Percentiles rank a stretch among this genome's conserved stretches.
Evolutionary conservation across 768 basidiomycete species (phyloP).

Genomic region (Russula olivacea): DNA sequence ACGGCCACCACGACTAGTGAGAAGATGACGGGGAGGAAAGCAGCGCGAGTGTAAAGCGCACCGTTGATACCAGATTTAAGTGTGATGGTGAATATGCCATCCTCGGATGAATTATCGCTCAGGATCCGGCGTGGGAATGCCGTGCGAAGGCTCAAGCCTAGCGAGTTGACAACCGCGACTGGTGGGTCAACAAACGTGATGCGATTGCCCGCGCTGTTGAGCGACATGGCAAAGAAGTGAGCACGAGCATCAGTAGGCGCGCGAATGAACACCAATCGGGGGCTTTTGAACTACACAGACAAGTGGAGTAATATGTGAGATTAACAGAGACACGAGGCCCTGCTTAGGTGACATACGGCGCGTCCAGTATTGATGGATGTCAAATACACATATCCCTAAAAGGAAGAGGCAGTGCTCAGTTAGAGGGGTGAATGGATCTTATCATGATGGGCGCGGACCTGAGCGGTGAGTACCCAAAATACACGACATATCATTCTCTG

Average conservation of each 20-base stretch:
- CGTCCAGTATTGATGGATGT: conserved; percentile 48
- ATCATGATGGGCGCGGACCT: conserved; percentile 38
- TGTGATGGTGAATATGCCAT: conserved; percentile 50
- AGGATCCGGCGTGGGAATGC: conserved; percentile 41
- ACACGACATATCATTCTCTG: conserved; percentile 55
- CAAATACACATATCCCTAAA: conserved; percentile 65
- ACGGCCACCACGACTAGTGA: conserved; percentile 2
- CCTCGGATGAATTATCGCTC: conserved; percentile 42
- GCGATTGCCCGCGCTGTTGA: conserved; percentile 56
- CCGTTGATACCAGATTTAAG: conserved; percentile 35
- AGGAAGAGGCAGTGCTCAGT: conserved; percentile 2
- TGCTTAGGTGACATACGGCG: conserved; percentile 36
- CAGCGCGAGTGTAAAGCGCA: not conserved
- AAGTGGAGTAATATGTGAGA: conserved; percentile 18
- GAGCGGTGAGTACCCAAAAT: conserved; percentile 52
- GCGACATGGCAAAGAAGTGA: conserved; percentile 59
- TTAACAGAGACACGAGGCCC: conserved; percentile 13
- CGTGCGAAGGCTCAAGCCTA: conserved; percentile 37
- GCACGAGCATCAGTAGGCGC: conserved; percentile 43
- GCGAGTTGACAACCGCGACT: conserved; percentile 33
- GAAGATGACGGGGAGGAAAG: not conserved
- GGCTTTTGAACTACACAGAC: conserved; percentile 36
- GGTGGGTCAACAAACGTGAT: conserved; percentile 44
- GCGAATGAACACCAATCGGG: conserved; percentile 64
- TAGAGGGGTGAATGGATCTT: conserved; percentile 16